Conservation (phyloP, 371 early-diverging fungal genomes). For the Mucor sp. region DNA sequence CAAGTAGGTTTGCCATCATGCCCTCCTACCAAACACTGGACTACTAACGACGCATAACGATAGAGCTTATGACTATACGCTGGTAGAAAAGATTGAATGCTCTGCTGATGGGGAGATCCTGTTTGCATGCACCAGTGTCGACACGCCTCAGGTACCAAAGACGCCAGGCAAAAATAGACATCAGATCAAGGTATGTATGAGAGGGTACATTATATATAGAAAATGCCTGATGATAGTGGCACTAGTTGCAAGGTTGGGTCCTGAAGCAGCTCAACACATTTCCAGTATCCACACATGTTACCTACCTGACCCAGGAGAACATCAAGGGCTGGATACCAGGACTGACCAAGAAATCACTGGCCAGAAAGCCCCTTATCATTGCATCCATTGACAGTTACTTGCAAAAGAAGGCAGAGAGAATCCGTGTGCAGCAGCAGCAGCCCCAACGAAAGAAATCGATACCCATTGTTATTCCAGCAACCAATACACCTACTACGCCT, state of each 20-base stretch:
- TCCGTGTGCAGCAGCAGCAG: slow-evolving; percentile 19
- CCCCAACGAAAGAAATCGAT: background rate
- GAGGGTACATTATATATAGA: background rate
- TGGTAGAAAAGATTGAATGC: slow-evolving; percentile 68
- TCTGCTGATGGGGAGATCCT: slow-evolving; percentile 61
- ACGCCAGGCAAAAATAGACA: slow-evolving; percentile 58
- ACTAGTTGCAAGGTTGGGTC: slow-evolving; percentile 63
- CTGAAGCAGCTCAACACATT: slow-evolving; percentile 53
- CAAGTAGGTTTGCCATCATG: slow-evolving; percentile 26
- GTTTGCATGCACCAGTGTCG: slow-evolving; percentile 67
- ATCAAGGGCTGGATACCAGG: slow-evolving; percentile 65
- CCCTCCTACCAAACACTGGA: too few relatives aligned
- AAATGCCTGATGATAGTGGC: background rate
- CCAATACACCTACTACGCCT: background rate
- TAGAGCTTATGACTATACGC: slow-evolving; percentile 61
- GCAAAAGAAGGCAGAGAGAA: slow-evolving; percentile 56
- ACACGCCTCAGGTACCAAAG: slow-evolving; percentile 61
- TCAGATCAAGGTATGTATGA: slow-evolving; percentile 49
- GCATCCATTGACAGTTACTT: slow-evolving; percentile 63
- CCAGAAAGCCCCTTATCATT: slow-evolving; percentile 65
- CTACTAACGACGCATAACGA: background rate
- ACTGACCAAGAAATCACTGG: slow-evolving; percentile 65
- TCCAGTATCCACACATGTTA: slow-evolving; percentile 64
- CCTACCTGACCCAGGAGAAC: slow-evolving; percentile 53
- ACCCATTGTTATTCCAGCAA: background rate